A percentile compares a stretch with the other conserved stretches of the same genome.
Conservation (phyloP, 768 basidiomycete species). For the Hypholoma sublateritium region DNA sequence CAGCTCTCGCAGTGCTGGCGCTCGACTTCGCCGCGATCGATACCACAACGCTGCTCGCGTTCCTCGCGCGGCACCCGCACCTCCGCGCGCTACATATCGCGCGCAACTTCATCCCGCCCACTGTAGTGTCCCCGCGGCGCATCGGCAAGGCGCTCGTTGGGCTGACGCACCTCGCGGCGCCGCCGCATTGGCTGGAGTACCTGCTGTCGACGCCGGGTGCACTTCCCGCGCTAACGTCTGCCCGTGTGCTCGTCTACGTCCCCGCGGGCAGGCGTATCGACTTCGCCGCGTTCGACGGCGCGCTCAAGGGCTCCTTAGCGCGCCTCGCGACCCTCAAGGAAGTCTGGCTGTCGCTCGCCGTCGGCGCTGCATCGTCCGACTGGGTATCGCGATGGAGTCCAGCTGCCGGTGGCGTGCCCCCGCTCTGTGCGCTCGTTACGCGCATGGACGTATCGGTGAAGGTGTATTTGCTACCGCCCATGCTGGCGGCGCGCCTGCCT, state of each 20-base stretch:
- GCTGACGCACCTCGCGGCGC: conserved; percentile 8
- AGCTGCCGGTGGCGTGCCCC: background rate
- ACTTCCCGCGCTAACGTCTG: conserved; percentile 1
- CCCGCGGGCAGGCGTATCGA: background rate
- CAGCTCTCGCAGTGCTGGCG: conserved; percentile 20
- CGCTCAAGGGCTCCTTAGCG: background rate
- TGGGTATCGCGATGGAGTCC: conserved; percentile 1
- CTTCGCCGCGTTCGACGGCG: background rate
- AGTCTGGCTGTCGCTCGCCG: conserved; percentile 4
- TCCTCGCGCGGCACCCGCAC: conserved; percentile 17
- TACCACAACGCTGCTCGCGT: conserved; percentile 11
- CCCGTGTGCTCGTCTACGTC: background rate
- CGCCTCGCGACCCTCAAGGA: conserved; percentile 9
- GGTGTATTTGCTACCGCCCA: conserved; percentile 19
- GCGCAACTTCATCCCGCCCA: conserved; percentile 4
- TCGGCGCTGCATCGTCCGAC: conserved; percentile 5
- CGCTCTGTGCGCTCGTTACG: conserved; percentile 7
- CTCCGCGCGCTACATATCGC: conserved; percentile 15
- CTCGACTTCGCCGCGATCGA: conserved; percentile 17
- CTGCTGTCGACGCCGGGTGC: conserved; percentile 1
- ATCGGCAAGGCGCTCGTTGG: background rate
- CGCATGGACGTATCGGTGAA: conserved; percentile 20
- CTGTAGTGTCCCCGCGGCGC: background rate
- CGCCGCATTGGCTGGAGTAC: conserved; percentile 7
- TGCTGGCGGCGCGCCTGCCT: conserved; percentile 16